Conservation (phyloP, 257 asterid species). For the Fraxinus quadrangulata region DNA sequence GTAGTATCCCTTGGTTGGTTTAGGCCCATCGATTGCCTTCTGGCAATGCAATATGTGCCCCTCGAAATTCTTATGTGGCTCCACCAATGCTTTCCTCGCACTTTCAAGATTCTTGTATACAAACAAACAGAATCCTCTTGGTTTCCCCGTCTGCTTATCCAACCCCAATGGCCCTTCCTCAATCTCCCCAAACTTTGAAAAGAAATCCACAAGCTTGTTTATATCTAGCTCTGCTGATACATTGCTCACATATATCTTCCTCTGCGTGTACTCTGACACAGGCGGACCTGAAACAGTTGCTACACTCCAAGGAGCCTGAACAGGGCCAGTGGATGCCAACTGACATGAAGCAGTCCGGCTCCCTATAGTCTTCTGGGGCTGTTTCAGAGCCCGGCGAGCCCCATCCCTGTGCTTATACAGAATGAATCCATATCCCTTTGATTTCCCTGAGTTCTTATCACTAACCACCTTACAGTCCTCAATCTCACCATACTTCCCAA, state of each 20-base stretch:
- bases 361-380: conserved; percentile 90
- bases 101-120: conserved; percentile 76
- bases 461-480: conserved; percentile 92
- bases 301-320: conserved; percentile 54
- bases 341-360: conserved; percentile 87
- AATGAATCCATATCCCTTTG: conserved; percentile 86
- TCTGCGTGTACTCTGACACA: conserved; percentile 76
- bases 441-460: conserved; percentile 76
- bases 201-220: conserved; percentile 62
- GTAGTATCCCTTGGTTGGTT: conserved; percentile 54
- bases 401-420: conserved; percentile 73
- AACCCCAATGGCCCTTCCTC: conserved; percentile 95
- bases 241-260: conserved; percentile 90
- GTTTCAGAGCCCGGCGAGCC: conserved; percentile 63
- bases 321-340: conserved; percentile 91
- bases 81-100: conserved; percentile 79
- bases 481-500: conserved; percentile 76
- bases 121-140: conserved; percentile 87
- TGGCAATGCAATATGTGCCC: conserved; percentile 87
- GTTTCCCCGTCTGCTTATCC: conserved; percentile 84
- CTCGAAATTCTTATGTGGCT: conserved; percentile 83
- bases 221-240: conserved; percentile 83
- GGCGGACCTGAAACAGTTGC: conserved; percentile 37
- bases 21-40: conserved; percentile 92
- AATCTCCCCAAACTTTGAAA: conserved; percentile 85